Conservation (phyloP, 805 yeast genomes). For the Candida easanensis region DNA sequence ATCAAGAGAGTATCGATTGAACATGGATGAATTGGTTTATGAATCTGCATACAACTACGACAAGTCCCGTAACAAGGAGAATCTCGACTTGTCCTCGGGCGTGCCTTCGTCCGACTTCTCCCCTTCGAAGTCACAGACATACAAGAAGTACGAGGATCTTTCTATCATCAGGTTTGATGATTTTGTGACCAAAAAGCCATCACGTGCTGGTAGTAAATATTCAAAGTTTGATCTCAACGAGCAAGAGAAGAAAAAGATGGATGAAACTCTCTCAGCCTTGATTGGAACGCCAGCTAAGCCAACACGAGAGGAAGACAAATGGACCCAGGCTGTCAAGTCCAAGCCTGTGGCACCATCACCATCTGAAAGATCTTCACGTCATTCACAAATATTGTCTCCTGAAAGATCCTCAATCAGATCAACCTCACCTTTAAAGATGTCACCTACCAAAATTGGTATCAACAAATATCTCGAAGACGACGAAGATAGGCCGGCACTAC, state of each 20-base stretch:
- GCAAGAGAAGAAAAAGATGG: slow-evolving; percentile 20
- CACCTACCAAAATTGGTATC: slow-evolving; percentile 21
- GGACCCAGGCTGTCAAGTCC: slow-evolving; percentile 10
- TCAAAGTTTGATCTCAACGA: slow-evolving; percentile 22
- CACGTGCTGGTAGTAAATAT: slow-evolving; percentile 11
- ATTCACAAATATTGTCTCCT: slow-evolving; percentile 2
- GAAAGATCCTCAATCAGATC: neutral
- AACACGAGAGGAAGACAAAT: neutral
- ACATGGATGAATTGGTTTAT: slow-evolving; percentile 45
- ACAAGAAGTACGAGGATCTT: slow-evolving; percentile 15
- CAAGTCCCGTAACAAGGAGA: slow-evolving; percentile 32
- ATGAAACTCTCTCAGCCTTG: slow-evolving; percentile 14
- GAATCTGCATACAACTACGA: slow-evolving; percentile 60
- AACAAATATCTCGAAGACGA: slow-evolving; percentile 1
- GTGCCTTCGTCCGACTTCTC: neutral
- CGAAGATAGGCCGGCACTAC: neutral
- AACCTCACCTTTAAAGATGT: slow-evolving; percentile 16
- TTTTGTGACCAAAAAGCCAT: slow-evolving; percentile 8
- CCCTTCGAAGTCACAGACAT: slow-evolving; percentile 3
- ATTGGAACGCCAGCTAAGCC: slow-evolving; percentile 12
- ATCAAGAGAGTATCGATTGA: slow-evolving; percentile 42
- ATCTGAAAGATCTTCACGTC: slow-evolving; percentile 16
- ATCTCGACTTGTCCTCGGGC: neutral
- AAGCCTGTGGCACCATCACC: slow-evolving; percentile 5
- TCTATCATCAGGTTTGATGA: slow-evolving; percentile 28